These are phyloP conservation scores for Zoysia pacifica DNA, from an alignment of 176 grass and related monocot genomes.

Conservation along the genomic window DNA sequence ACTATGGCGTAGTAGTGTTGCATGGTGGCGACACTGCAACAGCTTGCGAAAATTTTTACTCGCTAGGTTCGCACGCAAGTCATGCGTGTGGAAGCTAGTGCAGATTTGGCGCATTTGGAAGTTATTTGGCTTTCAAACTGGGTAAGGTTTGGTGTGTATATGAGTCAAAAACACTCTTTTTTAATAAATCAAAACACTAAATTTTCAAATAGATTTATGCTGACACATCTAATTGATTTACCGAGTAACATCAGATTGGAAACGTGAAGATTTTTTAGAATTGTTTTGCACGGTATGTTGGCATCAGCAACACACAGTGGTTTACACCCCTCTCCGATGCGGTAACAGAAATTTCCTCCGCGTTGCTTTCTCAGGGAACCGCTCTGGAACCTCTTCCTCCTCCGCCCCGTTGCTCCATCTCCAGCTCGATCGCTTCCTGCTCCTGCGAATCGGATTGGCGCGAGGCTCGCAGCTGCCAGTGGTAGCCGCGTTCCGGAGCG, in stretches of 20 bases:
- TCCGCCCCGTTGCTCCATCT: not conserved
- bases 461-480: not conserved
- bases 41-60: conserved; percentile 18
- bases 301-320: not conserved
- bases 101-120: conserved; percentile 25
- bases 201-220: not conserved
- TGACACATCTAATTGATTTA: not conserved
- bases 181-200: not conserved
- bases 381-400: too few species aligned
- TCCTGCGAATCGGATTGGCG: not conserved
- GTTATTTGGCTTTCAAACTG: conserved; percentile 7
- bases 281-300: not conserved
- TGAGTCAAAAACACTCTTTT: not conserved
- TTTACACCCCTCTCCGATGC: conserved; percentile 14
- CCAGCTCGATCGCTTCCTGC: conserved; percentile 4
- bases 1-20: conserved; percentile 12
- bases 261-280: not conserved
- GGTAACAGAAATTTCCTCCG: conserved; percentile 25
- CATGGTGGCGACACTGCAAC: conserved; percentile 41
- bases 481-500: not conserved
- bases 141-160: conserved; percentile 5
- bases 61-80: conserved; percentile 48
- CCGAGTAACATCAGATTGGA: not conserved
- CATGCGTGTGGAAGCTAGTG: conserved; percentile 7
- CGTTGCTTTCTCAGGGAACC: not conserved